phyloP scores from a whole-genome alignment of 75 land plant species.

The Isoetes taiwanensis region DNA sequence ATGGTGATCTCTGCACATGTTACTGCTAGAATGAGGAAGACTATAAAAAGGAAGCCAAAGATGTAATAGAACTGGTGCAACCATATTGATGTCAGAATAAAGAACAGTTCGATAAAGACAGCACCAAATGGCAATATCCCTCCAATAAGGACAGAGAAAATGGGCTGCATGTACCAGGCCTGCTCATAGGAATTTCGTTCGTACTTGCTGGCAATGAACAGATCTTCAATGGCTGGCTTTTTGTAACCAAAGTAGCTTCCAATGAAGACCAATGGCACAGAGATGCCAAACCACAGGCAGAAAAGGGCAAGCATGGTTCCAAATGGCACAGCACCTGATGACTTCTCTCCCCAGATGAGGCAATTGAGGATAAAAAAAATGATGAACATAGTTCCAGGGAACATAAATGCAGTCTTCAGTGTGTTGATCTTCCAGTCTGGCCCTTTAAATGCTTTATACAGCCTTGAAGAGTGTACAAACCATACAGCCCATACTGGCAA shows the following conservation, averaged over 20 bases:
- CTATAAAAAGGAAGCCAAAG: slow-evolving; percentile 8
- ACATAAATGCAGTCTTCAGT: background rate
- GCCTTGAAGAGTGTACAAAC: too few relatives aligned
- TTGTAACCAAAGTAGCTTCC: background rate
- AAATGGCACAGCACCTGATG: slow-evolving; percentile 34
- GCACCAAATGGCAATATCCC: slow-evolving; percentile 4
- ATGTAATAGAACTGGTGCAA: slow-evolving; percentile 6
- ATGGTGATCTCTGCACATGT: slow-evolving; percentile 9
- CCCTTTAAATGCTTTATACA: slow-evolving; percentile 1
- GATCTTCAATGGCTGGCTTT: background rate
- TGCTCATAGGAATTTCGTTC: slow-evolving; percentile 1
- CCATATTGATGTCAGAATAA: slow-evolving; percentile 3
- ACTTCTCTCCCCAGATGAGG: slow-evolving; percentile 58
- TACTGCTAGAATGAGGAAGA: slow-evolving; percentile 4
- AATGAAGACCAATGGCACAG: background rate
- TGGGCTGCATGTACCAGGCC: slow-evolving; percentile 4
- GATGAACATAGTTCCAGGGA: background rate
- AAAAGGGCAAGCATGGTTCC: background rate
- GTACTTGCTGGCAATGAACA: slow-evolving; percentile 5
- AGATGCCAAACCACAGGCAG: slow-evolving; percentile 1
- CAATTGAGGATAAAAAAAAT: background rate
- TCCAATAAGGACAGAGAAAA: background rate
- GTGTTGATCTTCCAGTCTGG: slow-evolving; percentile 41
- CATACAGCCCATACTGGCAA: too few relatives aligned
- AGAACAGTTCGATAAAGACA: slow-evolving; percentile 3